Conservation (phyloP, 2,329 filamentous ascomycete genomes). For the Neonectria ditissima region DNA sequence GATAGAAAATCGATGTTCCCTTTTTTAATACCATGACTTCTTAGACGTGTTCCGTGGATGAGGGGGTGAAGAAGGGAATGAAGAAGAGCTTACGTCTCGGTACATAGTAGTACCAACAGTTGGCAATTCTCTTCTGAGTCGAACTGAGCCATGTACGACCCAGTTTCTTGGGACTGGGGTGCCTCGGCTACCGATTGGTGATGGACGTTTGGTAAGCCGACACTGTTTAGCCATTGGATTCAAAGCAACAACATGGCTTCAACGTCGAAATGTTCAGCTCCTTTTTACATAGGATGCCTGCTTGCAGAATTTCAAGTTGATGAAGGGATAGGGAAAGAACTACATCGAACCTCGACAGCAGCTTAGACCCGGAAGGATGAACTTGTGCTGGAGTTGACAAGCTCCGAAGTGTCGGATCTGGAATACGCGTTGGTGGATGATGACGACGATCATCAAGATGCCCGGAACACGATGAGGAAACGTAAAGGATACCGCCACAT, state of each 20-base stretch:
- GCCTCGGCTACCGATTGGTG: neutral
- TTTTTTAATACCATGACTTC: conserved; percentile 1
- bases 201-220: neutral
- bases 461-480: neutral
- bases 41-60: neutral
- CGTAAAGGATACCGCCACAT: neutral
- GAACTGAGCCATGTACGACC: neutral
- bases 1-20: conserved; percentile 23
- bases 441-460: neutral
- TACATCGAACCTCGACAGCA: no score
- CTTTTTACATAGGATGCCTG: no score
- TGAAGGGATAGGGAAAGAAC: neutral
- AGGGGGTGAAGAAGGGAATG: neutral
- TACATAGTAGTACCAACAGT: neutral
- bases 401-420: neutral
- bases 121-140: neutral
- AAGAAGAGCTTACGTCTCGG: neutral
- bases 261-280: neutral
- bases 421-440: neutral
- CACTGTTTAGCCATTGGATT: neutral
- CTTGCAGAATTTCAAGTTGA: neutral
- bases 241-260: no score
- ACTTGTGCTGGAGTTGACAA: neutral
- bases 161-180: neutral
- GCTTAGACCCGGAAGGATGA: neutral